phyloP scores from a whole-genome alignment of 805 yeast species.

The Monosporozyma unispora region DNA sequence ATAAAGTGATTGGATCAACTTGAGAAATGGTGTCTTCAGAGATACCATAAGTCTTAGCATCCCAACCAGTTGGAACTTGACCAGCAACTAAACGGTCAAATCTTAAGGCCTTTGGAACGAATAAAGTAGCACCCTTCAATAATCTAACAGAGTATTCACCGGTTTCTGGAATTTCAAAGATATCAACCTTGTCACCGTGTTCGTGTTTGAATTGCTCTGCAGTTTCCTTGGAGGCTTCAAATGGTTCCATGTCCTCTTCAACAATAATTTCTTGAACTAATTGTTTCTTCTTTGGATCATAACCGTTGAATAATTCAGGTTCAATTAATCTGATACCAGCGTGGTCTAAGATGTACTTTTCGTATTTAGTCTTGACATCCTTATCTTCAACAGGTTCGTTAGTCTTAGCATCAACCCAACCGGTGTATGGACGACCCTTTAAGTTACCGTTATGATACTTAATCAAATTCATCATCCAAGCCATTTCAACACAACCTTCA shows the following conservation, averaged over 20 bases:
- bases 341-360: slow-evolving; percentile 79
- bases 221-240: slow-evolving; percentile 89
- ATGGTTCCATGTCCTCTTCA: slow-evolving; percentile 93
- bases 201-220: slow-evolving; percentile 84
- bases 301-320: slow-evolving; percentile 89
- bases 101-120: slow-evolving; percentile 70
- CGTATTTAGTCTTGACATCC: slow-evolving; percentile 88
- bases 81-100: slow-evolving; percentile 61
- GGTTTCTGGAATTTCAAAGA: slow-evolving; percentile 76
- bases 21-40: slow-evolving; percentile 86
- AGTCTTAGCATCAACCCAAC: slow-evolving; percentile 96
- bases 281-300: slow-evolving; percentile 89
- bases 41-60: slow-evolving; percentile 90
- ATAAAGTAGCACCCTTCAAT: slow-evolving; percentile 86
- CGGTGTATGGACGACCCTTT: slow-evolving; percentile 67
- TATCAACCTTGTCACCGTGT: slow-evolving; percentile 90
- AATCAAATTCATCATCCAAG: slow-evolving; percentile 98
- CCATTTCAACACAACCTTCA: slow-evolving; percentile 98
- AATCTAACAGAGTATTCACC: slow-evolving; percentile 89
- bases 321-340: slow-evolving; percentile 95
- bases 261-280: slow-evolving; percentile 91
- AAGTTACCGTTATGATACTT: slow-evolving; percentile 80
- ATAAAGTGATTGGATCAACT: slow-evolving; percentile 94
- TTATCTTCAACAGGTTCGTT: slow-evolving; percentile 88
- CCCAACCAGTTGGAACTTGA: slow-evolving; percentile 98